Evolutionary conservation across 2,329 filamentous ascomycete genomes (phyloP), one percentile per base, ranked within the genome.

Genomic region (Colletotrichum musicola): DNA sequence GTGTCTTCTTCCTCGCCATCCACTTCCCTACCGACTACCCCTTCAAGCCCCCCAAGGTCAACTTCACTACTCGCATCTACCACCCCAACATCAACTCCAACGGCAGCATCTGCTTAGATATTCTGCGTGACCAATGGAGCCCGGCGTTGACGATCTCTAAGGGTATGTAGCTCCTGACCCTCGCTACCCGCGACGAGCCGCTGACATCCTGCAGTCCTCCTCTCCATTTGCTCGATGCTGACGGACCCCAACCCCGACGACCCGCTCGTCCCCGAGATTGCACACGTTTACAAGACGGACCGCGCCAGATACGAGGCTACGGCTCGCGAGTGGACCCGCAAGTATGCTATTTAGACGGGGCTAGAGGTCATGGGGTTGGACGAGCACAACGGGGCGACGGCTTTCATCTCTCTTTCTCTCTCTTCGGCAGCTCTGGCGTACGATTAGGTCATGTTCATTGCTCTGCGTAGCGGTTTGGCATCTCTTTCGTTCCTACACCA

Each of bases 81-180:
- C 96, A 99, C 86, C 96, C 96, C 78, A 99, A 99, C 86, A 99
- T 99, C 94, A 99, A 99, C 90, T 97, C 94, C 75, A 98, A 98
- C 83, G 96, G 96, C 83, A 98, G 95, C 84, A 99, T 99, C 84
- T 99, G 96, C 83, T 85, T 99, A 81, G 96, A 99, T 80, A 99
- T 99, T 79, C 87, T 99, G 79, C 91, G 96, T 86, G 96, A 99
- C 83, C 96, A 99, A 86, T 99, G 96, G 96, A 98, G 95, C 82
- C 96, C 96, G 49, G 96, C 96, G 74, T 87, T 99, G 83, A 99
- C 96, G 74, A 98, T 99, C 78, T 97, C 94, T 71, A 99, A 99
- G 90, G 96, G 96, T 97, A 85, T 66, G 83, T 73, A 16, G 16
- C 22, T 12, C 60, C 6, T 18, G 1, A 46, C 13, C 9, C 59